A percentile compares a stretch with the other conserved stretches of the same genome.
phyloP scores from a whole-genome alignment of 805 yeast genomes.

The Priceomyces castillae region DNA sequence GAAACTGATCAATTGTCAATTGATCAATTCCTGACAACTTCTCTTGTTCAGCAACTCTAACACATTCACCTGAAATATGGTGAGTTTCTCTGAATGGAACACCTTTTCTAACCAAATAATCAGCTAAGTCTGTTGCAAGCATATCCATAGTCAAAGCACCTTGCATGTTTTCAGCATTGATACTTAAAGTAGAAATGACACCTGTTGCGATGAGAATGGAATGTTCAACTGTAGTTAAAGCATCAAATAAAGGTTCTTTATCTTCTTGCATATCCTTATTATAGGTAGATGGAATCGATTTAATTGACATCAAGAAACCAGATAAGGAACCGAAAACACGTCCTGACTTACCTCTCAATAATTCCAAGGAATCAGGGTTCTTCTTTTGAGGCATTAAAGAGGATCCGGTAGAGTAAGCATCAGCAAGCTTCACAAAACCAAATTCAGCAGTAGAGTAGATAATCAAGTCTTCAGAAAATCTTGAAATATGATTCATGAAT shows the following conservation, averaged over 20 bases:
- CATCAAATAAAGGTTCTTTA: constrained; percentile 96
- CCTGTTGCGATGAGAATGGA: constrained; percentile 95
- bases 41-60: constrained; percentile 79
- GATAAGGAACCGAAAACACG: constrained; percentile 93
- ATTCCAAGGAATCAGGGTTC: constrained; percentile 94
- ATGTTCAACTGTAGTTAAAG: constrained; percentile 86
- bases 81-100: constrained; percentile 99
- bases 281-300: constrained; percentile 97
- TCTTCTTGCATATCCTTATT: constrained; percentile 99
- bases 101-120: constrained; percentile 93
- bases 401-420: constrained; percentile 98
- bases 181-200: constrained; percentile 80
- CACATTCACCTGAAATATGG: constrained; percentile 98
- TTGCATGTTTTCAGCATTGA: constrained; percentile 74
- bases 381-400: constrained; percentile 99
- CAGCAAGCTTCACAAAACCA: constrained; percentile 89
- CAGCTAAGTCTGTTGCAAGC: constrained; percentile 98
- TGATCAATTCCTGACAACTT: constrained; percentile 82
- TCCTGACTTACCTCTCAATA: constrained; percentile 95
- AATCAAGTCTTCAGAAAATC: constrained; percentile 92
- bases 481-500: constrained; percentile 92
- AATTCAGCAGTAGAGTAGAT: constrained; percentile 97
- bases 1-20: constrained; percentile 71
- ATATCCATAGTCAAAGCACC: constrained; percentile 95
- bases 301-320: constrained; percentile 94